Evolutionary conservation across 1,284 basidiomycete species (phyloP).

Genomic region (Puccinia horiana): DNA sequence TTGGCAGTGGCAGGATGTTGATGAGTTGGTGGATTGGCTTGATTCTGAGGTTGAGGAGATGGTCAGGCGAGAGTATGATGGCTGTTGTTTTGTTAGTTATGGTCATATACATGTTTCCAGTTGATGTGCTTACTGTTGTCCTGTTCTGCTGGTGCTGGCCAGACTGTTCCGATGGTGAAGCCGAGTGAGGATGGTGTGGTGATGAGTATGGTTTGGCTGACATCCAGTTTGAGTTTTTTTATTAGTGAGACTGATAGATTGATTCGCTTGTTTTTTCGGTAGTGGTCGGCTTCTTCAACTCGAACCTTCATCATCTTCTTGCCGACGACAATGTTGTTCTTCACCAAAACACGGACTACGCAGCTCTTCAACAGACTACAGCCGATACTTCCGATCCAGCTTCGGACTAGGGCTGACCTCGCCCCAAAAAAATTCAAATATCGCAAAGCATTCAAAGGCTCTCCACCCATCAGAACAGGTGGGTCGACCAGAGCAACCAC

Average conservation of each 20-base stretch:
- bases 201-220: neutral
- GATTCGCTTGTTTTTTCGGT: neutral
- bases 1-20: neutral
- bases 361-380: neutral
- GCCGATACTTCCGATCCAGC: neutral
- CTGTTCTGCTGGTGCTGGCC: neutral
- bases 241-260: neutral
- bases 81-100: neutral
- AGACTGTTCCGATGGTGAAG: neutral
- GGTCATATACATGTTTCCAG: too few species aligned
- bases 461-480: slow-evolving; percentile 23
- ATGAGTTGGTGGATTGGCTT: neutral
- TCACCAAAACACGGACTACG: neutral
- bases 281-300: neutral
- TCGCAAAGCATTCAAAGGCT: slow-evolving; percentile 44
- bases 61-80: neutral
- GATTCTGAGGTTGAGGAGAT: neutral
- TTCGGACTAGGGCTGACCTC: neutral
- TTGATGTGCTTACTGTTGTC: too few species aligned
- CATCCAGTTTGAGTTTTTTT: neutral
- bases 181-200: too few species aligned
- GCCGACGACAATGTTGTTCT: too few species aligned
- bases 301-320: too few species aligned
- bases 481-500: slow-evolving; percentile 43
- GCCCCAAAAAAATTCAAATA: slow-evolving; percentile 40